Base-by-base conservation (phyloP, 169 alveolate species). In the Theileria parva region DNA sequence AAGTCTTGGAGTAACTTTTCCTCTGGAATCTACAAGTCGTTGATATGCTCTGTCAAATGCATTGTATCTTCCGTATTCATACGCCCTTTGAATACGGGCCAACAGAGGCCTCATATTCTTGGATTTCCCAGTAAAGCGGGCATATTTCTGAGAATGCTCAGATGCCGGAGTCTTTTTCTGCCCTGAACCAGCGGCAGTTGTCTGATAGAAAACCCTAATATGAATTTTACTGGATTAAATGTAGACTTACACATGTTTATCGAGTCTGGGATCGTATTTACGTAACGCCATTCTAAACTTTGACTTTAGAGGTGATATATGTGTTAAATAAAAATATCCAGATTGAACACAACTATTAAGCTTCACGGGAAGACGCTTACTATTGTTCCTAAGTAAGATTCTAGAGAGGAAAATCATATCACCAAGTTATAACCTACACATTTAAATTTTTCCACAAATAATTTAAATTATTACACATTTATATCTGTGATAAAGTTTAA, bases 201-300 rank as follows among this genome's bases (percentile, higher is more conserved):
- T 85, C 50, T 85, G 91, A 48, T 85, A 85, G 77, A 85, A 85
- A 17, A 85, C 44, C 13, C 91, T 85, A 77, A 9, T 32, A 17
- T 4, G 13, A 1, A 39, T 61, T 13, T 59, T 30, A 72, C 9
- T 11, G 7, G 0, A 0, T 19, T 19, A 28, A 32, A 27, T 17
- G 30, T 7, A n/a, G 1, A 77, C 96, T 79, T 48, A 93, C 96
- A 93, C 95, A 61, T 93, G 96, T 25, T 81, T 88, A 61, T 92
- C 89, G 60, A 89, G 94, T 21, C 91, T 84, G 17, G 95, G 95
- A 77, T 93, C 96, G 69, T 92, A 88, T 64, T 93, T 93, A 60
- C 95, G 79, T 32, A 93, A 85, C 17, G 95, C 94, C 73, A 93
- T 75, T 57, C 95, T 81, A 44, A 84, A 85, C 75, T 87, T 90